Evolutionary conservation across 2,329 filamentous ascomycete genomes (phyloP), one percentile per base, ranked within the genome.

Genomic region (Penicillium sp.): DNA sequence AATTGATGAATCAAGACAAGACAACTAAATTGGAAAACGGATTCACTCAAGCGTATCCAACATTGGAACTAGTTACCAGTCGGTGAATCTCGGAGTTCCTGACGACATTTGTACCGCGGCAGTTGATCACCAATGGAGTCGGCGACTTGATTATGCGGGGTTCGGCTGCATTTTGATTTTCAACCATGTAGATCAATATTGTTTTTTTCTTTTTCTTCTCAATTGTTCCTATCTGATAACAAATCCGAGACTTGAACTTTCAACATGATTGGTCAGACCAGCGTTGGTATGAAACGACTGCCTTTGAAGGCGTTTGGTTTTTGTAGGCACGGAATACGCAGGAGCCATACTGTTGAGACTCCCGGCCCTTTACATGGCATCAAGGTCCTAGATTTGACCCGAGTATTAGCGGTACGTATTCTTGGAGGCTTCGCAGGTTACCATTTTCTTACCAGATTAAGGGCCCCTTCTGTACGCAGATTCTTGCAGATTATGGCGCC

Each of bases 401-500:
- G 70, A 7, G 66, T 72, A 14, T 52, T 72, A 2, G 68, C 68
- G 14, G 70, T 71, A 58, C 26, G 59, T 21, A 24, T 14, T 19
- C 10, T 19, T n/a, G n/a, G 21, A 29, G 10, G 7, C 9, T 14
- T 31, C 21, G 1, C 16, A 21, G 11, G 7, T 13, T 24, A 1
- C 10, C 13, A 8, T 5, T 13, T 22, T 31, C 16, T 45, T 13
- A 53, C n/a, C 11, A 21, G 22, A 53, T 39, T 29, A 37, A 50
- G 73, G 74, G 69, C 0, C 73, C 73, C 0, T 76, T 73, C 44
- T 77, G 74, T 37, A 75, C 73, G 4, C 75, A 79, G 50, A 78
- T 79, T n/a, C 71, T 80, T 3, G 77, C 76, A 22, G 77, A 79
- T 52, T 77, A 78, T 48, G 76, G 77, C 0, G 78, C 77, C 0